A percentile compares a stretch with the other conserved stretches of the same genome.
Evolutionary conservation across 2,329 filamentous ascomycete species (phyloP).

Genomic region (Aspergillus hortae): DNA sequence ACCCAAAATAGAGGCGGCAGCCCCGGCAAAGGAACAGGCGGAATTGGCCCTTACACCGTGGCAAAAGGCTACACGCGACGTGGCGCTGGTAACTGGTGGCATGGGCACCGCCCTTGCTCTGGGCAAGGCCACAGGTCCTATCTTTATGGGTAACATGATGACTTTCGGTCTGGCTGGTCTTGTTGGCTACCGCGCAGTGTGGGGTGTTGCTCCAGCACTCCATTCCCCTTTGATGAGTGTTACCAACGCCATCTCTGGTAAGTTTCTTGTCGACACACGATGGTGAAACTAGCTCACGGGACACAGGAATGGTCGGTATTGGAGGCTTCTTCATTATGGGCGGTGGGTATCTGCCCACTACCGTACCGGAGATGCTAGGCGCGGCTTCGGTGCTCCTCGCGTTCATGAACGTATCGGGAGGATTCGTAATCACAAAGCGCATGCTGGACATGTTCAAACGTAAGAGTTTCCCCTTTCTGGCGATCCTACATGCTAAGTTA

Average conservation of each 20-base stretch:
- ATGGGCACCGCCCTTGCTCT: slow-evolving; percentile 73
- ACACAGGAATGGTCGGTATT: slow-evolving; percentile 72
- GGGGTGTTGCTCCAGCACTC: slow-evolving; percentile 78
- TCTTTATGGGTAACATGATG: slow-evolving; percentile 87
- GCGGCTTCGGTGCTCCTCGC: slow-evolving; percentile 77
- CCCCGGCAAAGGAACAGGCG: slow-evolving; percentile 51
- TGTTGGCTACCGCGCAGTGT: slow-evolving; percentile 84
- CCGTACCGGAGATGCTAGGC: slow-evolving; percentile 73
- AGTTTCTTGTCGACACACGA: not conserved
- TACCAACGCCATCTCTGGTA: slow-evolving; percentile 84
- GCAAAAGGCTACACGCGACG: slow-evolving; percentile 74
- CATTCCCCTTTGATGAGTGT: slow-evolving; percentile 91
- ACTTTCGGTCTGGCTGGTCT: slow-evolving; percentile 79
- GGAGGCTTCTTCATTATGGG: slow-evolving; percentile 87
- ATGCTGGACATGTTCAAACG: slow-evolving; percentile 92
- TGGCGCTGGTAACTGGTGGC: slow-evolving; percentile 68
- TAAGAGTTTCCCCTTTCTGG: slow-evolving; percentile 27
- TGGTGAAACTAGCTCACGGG: slow-evolving; percentile 14
- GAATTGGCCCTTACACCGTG: slow-evolving; percentile 72
- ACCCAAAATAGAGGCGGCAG: slow-evolving; percentile 48
- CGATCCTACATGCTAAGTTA: slow-evolving; percentile 21
- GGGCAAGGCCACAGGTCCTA: slow-evolving; percentile 73
- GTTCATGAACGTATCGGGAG: slow-evolving; percentile 84
- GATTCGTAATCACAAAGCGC: slow-evolving; percentile 86
- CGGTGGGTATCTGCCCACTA: slow-evolving; percentile 72